A percentile compares a stretch with the other conserved stretches of the same genome.
These are phyloP conservation scores for Acer yangbiense DNA, from an alignment of 345 rosid genomes.

Conservation along the genomic window DNA sequence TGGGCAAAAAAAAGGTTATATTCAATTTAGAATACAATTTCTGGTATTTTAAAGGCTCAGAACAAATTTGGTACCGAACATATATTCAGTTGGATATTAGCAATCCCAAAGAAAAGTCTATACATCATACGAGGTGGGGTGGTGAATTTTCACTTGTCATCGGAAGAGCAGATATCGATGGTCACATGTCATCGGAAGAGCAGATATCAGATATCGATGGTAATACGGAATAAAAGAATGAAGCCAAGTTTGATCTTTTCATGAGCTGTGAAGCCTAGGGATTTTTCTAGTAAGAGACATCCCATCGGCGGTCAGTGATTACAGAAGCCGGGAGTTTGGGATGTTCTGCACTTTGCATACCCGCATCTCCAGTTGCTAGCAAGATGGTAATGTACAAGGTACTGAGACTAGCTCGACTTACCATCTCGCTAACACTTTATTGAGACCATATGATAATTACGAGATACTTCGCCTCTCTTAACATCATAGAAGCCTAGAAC, in stretches of 20 bases:
- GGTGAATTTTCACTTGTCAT: not conserved
- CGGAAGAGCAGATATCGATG: not conserved
- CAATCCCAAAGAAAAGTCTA: not conserved
- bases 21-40: not conserved
- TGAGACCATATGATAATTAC: not conserved
- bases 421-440: constrained; percentile 18
- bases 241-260: constrained; percentile 18
- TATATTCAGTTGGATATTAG: not conserved
- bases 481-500: not conserved
- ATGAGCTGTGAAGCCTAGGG: not conserved
- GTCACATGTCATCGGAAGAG: not conserved
- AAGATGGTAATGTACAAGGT: constrained; percentile 24
- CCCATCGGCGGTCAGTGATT: constrained; percentile 19
- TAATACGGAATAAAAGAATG: constrained; percentile 5
- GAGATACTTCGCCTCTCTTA: not conserved
- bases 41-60: not conserved
- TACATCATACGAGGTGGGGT: not conserved
- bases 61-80: not conserved
- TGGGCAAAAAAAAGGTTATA: not conserved
- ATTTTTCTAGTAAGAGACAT: constrained; percentile 1
- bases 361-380: constrained; percentile 23
- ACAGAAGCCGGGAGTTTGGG: constrained; percentile 25
- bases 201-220: not conserved
- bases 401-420: constrained; percentile 2
- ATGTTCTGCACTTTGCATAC: constrained; percentile 13